A percentile compares a stretch with the other conserved stretches of the same genome.
phyloP scores from a whole-genome alignment of 2,329 filamentous ascomycete genomes.

The Alternaria triticina region DNA sequence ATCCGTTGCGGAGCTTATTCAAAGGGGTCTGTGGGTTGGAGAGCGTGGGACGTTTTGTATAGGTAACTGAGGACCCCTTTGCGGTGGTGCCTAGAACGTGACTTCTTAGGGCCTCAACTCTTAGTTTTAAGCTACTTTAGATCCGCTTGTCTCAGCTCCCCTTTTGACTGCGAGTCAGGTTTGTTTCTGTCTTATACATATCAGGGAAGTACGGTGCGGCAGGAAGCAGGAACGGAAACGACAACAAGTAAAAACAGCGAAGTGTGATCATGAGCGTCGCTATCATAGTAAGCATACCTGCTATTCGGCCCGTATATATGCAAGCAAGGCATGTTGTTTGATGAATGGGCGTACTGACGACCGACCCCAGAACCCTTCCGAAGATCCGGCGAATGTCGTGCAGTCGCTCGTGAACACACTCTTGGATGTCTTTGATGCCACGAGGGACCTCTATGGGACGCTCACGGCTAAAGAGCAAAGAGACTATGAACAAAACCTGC shows the following conservation, averaged over 20 bases:
- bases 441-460: conserved; percentile 41
- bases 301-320: background rate
- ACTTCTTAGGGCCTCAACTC: conserved; percentile 1
- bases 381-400: conserved; percentile 37
- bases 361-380: conserved; percentile 25
- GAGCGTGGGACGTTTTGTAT: conserved; percentile 23
- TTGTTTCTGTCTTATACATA: conserved; percentile 13
- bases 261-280: conserved; percentile 29
- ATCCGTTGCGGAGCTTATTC: conserved; percentile 17
- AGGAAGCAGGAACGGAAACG: conserved; percentile 12
- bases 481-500: conserved; percentile 36
- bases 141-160: conserved; percentile 24
- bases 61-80: conserved; percentile 8
- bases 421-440: conserved; percentile 45
- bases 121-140: conserved; percentile 5
- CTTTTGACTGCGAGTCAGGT: conserved; percentile 19
- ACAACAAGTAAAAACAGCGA: conserved; percentile 2
- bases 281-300: conserved; percentile 22
- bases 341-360: conserved; percentile 14
- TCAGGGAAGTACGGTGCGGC: background rate
- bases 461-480: conserved; percentile 41
- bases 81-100: conserved; percentile 17
- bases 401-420: conserved; percentile 42
- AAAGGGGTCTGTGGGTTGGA: conserved; percentile 9
- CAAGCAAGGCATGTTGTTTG: background rate